These are phyloP conservation scores for Eucalyptus lansdowneana DNA, from an alignment of 345 rosid species.

Conservation along the genomic window DNA sequence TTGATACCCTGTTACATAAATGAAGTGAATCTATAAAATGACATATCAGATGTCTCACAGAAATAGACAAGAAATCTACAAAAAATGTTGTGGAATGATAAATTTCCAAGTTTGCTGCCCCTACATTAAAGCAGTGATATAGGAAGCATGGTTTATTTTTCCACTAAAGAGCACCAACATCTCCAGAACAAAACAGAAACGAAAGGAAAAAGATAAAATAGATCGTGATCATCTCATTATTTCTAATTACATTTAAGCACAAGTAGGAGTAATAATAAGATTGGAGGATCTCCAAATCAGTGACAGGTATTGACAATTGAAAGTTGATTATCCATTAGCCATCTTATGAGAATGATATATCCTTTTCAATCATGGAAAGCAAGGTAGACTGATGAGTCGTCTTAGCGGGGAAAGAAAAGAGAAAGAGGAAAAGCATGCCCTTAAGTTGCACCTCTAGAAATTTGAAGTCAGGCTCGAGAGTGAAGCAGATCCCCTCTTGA, in stretches of 20 bases:
- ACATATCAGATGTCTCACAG: not conserved
- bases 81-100: no score
- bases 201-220: not conserved
- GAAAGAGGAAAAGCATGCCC: not conserved
- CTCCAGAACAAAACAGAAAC: not conserved
- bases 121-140: not conserved
- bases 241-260: not conserved
- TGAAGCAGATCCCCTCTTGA: slow-evolving; percentile 95
- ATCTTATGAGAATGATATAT: not conserved
- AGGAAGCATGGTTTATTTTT: not conserved
- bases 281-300: not conserved
- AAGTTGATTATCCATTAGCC: not conserved
- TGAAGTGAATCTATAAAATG: not conserved
- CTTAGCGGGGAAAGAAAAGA: not conserved
- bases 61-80: not conserved
- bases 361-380: not conserved
- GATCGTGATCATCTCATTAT: not conserved
- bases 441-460: slow-evolving; percentile 73
- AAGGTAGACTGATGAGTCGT: not conserved
- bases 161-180: not conserved
- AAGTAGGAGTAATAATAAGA: not conserved
- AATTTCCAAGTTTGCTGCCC: no score
- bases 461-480: slow-evolving; percentile 90
- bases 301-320: not conserved
- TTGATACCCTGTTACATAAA: not conserved